phyloP scores from a whole-genome alignment of 169 alveolate genomes.

The Babesia ovis region DNA sequence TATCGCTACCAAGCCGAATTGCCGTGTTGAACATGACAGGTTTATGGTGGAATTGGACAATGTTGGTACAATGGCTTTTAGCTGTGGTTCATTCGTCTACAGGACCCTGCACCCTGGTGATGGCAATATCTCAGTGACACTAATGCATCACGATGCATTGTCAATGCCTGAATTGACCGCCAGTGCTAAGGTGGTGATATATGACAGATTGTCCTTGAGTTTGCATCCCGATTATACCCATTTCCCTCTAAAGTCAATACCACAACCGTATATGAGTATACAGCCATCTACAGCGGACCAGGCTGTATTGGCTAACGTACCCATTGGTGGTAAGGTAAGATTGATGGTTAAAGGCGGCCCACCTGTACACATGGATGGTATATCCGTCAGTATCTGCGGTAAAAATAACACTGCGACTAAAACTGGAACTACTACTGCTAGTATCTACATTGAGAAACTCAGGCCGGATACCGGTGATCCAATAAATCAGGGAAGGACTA shows the following conservation, averaged over 20 bases:
- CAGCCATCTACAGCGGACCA: constrained; percentile 1
- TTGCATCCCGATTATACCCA: constrained; percentile 26
- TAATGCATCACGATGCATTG: constrained; percentile 8
- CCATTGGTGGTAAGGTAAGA: constrained; percentile 46
- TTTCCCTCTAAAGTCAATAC: constrained; percentile 15
- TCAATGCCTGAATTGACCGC: constrained; percentile 4
- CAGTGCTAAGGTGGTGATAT: constrained; percentile 2
- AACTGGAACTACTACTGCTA: too few relatives aligned
- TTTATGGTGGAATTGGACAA: constrained; percentile 15
- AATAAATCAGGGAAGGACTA: background rate
- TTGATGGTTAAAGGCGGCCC: constrained; percentile 51
- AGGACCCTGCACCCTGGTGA: constrained; percentile 36
- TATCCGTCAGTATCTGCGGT: constrained; percentile 1
- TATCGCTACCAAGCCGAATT: constrained; percentile 1
- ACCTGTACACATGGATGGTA: constrained; percentile 1
- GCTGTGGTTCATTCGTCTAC: constrained; percentile 10
- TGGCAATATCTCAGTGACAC: background rate
- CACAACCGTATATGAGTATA: constrained; percentile 30
- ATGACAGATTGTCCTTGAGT: constrained; percentile 23
- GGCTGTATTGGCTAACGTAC: constrained; percentile 28
- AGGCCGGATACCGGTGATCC: background rate
- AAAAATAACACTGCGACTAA: background rate
- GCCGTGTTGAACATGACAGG: constrained; percentile 33
- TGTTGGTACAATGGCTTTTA: constrained; percentile 4
- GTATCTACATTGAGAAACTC: constrained; percentile 2